Evolutionary conservation across 768 basidiomycete genomes (phyloP).

Genomic region (Crepidotus variabilis): DNA sequence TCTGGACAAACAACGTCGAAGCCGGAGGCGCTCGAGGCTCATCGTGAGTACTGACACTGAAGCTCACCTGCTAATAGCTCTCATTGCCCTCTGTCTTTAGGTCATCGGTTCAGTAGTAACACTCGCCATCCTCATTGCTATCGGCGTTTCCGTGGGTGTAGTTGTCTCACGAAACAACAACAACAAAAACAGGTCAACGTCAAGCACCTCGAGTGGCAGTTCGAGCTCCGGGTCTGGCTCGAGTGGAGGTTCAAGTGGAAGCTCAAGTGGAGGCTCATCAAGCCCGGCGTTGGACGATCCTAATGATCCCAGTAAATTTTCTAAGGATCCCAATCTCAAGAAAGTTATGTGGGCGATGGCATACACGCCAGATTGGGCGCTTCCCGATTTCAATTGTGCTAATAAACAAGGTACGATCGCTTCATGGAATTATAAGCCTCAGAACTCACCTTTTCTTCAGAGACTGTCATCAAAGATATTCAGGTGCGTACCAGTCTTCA

Average conservation of each 20-base stretch:
- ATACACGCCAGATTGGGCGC: constrained; percentile 75
- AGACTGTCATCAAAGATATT: constrained; percentile 62
- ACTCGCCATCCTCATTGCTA: constrained; percentile 48
- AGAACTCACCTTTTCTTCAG: constrained; percentile 25
- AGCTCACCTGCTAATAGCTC: neutral
- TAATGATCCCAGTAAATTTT: constrained; percentile 70
- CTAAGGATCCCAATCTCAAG: constrained; percentile 59
- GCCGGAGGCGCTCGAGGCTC: constrained; percentile 43
- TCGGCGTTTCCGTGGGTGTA: constrained; percentile 64
- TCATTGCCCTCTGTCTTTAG: constrained; percentile 28
- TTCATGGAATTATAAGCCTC: neutral
- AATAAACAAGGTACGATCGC: constrained; percentile 36
- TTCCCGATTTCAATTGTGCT: constrained; percentile 61
- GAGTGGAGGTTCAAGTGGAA: constrained; percentile 1
- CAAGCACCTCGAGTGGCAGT: neutral
- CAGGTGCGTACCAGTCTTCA: constrained; percentile 42
- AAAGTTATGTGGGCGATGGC: constrained; percentile 83
- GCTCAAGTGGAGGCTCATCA: constrained; percentile 3
- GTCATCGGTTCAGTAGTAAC: constrained; percentile 46
- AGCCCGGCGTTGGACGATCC: constrained; percentile 4
- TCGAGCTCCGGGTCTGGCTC: neutral
- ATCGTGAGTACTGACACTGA: constrained; percentile 42
- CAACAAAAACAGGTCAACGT: constrained; percentile 11
- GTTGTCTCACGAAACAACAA: constrained; percentile 53
- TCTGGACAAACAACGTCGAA: constrained; percentile 26